phyloP scores from a whole-genome alignment of 257 asterid genomes.

The Paulownia fortunei region DNA sequence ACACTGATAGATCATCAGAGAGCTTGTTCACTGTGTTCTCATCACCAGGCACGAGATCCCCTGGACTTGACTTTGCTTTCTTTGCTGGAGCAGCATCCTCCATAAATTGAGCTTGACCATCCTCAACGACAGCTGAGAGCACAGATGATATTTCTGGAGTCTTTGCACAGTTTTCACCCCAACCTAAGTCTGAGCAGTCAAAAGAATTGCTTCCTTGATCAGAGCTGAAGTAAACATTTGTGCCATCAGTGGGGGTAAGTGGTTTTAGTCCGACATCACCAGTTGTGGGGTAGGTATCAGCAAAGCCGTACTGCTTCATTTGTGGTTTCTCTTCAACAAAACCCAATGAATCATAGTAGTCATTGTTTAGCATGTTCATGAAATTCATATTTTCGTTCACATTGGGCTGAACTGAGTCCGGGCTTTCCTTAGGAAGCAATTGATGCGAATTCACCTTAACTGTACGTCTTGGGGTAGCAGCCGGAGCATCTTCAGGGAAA shows the following conservation, averaged over 20 bases:
- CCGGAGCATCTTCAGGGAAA: slow-evolving; percentile 71
- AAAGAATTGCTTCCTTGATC: slow-evolving; percentile 87
- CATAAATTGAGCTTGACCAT: slow-evolving; percentile 46
- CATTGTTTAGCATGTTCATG: slow-evolving; percentile 37
- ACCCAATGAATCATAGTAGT: slow-evolving; percentile 44
- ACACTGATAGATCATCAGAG: slow-evolving; percentile 54
- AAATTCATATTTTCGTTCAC: slow-evolving; percentile 34
- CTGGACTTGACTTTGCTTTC: slow-evolving; percentile 54
- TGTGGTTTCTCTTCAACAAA: slow-evolving; percentile 75
- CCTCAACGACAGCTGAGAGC: slow-evolving; percentile 61
- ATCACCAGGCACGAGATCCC: slow-evolving; percentile 31
- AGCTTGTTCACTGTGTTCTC: slow-evolving; percentile 35
- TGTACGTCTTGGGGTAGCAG: slow-evolving; percentile 47
- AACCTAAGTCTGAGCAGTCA: slow-evolving; percentile 78
- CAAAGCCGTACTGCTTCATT: slow-evolving; percentile 42
- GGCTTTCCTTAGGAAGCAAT: slow-evolving; percentile 42
- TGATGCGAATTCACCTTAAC: slow-evolving; percentile 44
- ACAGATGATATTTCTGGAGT: slow-evolving; percentile 84
- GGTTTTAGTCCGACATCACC: slow-evolving; percentile 55
- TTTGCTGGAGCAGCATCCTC: slow-evolving; percentile 58
- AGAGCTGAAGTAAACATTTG: slow-evolving; percentile 63
- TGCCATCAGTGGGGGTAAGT: slow-evolving; percentile 44
- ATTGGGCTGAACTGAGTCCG: slow-evolving; percentile 34
- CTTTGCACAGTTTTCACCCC: slow-evolving; percentile 68
- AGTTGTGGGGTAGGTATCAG: slow-evolving; percentile 36